phyloP scores from a whole-genome alignment of 2,329 filamentous ascomycete genomes.

The Amylocarpus encephaloides region DNA sequence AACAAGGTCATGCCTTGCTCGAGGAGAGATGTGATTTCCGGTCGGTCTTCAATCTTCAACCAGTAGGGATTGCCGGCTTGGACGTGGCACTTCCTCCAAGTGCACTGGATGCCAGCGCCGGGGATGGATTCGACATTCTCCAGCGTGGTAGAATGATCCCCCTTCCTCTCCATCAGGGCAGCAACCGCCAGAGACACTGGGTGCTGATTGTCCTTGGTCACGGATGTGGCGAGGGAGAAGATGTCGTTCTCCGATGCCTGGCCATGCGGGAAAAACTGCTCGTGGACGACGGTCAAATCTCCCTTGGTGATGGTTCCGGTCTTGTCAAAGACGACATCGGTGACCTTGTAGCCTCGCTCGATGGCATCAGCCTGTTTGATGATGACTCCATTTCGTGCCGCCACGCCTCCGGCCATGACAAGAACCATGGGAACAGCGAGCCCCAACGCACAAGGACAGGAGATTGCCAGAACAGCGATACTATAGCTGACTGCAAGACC shows the following conservation, averaged over 20 bases:
- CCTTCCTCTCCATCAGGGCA: slow-evolving; percentile 27
- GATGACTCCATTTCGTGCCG: slow-evolving; percentile 58
- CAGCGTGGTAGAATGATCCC: slow-evolving; percentile 20
- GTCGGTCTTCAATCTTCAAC: slow-evolving; percentile 34
- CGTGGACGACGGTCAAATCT: slow-evolving; percentile 39
- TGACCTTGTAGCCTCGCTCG: slow-evolving; percentile 53
- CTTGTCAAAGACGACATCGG: slow-evolving; percentile 73
- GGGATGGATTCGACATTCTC: slow-evolving; percentile 35
- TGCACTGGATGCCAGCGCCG: slow-evolving; percentile 42
- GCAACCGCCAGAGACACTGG: slow-evolving; percentile 31
- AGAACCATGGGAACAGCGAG: slow-evolving; percentile 69
- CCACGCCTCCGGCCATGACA: slow-evolving; percentile 62
- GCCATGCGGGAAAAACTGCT: slow-evolving; percentile 33
- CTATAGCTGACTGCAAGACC: slow-evolving; percentile 62
- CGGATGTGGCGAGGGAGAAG: slow-evolving; percentile 31
- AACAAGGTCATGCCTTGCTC: slow-evolving; percentile 39
- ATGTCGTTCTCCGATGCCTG: slow-evolving; percentile 1
- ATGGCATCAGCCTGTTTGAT: slow-evolving; percentile 62
- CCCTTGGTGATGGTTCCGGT: slow-evolving; percentile 68
- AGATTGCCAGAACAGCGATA: slow-evolving; percentile 63
- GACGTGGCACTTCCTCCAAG: slow-evolving; percentile 27
- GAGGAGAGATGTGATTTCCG: slow-evolving; percentile 33
- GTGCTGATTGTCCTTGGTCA: slow-evolving; percentile 28
- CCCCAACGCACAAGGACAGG: slow-evolving; percentile 73
- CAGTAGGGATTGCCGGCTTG: slow-evolving; percentile 46